Base-by-base conservation (phyloP, 2,329 filamentous ascomycete genomes). In the Corynespora cassiicola region DNA sequence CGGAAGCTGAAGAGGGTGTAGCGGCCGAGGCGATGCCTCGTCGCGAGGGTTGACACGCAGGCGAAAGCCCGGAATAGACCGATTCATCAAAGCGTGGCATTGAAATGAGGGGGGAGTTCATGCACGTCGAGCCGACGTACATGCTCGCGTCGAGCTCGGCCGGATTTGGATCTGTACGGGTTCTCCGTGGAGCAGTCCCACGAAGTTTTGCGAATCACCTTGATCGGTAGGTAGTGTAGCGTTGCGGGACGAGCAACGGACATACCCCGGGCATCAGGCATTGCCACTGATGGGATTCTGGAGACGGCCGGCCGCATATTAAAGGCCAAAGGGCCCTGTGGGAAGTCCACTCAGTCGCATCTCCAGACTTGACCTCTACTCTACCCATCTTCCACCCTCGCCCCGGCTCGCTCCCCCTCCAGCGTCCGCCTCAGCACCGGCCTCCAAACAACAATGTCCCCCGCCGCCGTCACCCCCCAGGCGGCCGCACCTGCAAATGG, bases 361-460 rank as follows among this genome's bases (percentile, higher is more conserved):
- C n/a, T 16, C 14, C 14, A 21, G 25, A 30, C 21, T 20, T 23
- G n/a, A n/a, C n/a, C n/a, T n/a, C n/a, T n/a, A n/a, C n/a, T 23
- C 21, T 7, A n/a, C 21, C 6, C 10, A 16, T 11, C 7, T 5
- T 22, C 22, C 26, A 18, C 16, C 17, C 7, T 27, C 15, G 25
- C 16, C 12, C 27, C 22, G 18, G 11, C 14, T 5, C 16, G 14
- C 31, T 33, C 15, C 27, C 14, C 17, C 27, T 46, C 24, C 25
- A 14, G 16, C n/a, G 22, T 24, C 31, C 22, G 17, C 26, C n/a
- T n/a, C n/a, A n/a, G n/a, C n/a, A n/a, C n/a, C n/a, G n/a, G n/a
- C n/a, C n/a, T n/a, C n/a, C n/a, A n/a, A n/a, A n/a, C n/a, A n/a
- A 47, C 27, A 18, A 65, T 65, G 61, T 59, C 61, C 45, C 61